Conservation (phyloP, 805 yeast genomes). For the Saccharomycopsis microspora region DNA sequence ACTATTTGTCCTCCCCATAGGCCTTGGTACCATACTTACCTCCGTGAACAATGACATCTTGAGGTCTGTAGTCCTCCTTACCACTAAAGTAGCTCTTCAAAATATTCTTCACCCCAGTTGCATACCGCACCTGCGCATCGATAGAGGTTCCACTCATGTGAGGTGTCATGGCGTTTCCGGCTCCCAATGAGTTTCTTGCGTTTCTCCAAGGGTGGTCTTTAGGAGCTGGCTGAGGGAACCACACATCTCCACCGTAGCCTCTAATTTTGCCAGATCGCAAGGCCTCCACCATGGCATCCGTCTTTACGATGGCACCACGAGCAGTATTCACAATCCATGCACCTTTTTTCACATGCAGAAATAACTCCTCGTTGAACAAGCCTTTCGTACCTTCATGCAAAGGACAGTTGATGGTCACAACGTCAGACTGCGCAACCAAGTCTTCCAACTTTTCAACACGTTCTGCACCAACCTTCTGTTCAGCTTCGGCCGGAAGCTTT, state of each 20-base stretch:
- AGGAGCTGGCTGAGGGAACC: constrained; percentile 82
- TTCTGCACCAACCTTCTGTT: constrained; percentile 44
- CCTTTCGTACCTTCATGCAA: constrained; percentile 62
- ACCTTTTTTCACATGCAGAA: constrained; percentile 62
- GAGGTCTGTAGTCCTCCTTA: constrained; percentile 60
- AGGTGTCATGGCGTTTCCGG: constrained; percentile 80
- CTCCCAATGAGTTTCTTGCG: constrained; percentile 53
- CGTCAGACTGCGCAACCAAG: constrained; percentile 54
- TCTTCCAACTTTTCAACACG: constrained; percentile 52
- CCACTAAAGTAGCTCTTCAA: constrained; percentile 51
- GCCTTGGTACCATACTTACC: constrained; percentile 69
- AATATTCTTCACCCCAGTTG: constrained; percentile 57
- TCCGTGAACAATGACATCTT: constrained; percentile 58
- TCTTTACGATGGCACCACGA: constrained; percentile 69
- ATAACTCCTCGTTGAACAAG: constrained; percentile 50
- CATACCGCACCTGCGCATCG: constrained; percentile 70
- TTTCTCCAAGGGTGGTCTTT: constrained; percentile 67
- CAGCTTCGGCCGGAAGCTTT: constrained; percentile 48
- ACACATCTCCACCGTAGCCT: constrained; percentile 82
- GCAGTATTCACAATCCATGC: constrained; percentile 71
- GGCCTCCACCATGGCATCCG: constrained; percentile 68
- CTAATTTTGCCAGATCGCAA: constrained; percentile 54
- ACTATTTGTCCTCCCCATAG: constrained; percentile 43
- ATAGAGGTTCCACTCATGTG: constrained; percentile 72
- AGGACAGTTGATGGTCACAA: constrained; percentile 71